Conservation (phyloP, 495 filamentous ascomycete genomes). For the Wilcoxina mikolae region DNA sequence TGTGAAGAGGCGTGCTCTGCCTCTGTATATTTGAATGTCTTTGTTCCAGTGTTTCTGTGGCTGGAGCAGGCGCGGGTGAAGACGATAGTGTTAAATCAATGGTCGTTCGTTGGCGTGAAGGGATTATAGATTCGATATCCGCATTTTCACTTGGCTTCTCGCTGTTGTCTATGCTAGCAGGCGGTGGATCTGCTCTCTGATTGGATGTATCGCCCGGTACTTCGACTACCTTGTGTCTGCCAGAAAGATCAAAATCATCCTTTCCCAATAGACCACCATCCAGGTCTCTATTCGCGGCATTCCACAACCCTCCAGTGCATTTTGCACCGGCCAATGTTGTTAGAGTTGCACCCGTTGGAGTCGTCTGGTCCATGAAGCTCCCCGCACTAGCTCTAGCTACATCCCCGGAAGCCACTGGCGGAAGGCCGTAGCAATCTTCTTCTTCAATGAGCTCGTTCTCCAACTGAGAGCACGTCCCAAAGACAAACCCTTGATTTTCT, state of each 20-base stretch:
- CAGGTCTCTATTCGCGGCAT: slow-evolving; percentile 48
- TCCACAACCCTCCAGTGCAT: slow-evolving; percentile 43
- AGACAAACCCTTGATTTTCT: background rate
- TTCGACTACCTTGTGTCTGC: too few relatives aligned
- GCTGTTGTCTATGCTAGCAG: too few relatives aligned
- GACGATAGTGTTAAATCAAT: background rate
- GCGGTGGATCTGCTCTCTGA: too few relatives aligned
- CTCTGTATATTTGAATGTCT: too few relatives aligned
- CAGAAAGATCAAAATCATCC: slow-evolving; percentile 44
- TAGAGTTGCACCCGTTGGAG: background rate
- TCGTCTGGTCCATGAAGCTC: too few relatives aligned
- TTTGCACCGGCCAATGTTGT: background rate
- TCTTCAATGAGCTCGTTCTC: background rate
- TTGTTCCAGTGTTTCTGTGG: too few relatives aligned
- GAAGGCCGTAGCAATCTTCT: background rate
- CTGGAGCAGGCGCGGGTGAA: background rate
- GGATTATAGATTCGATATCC: background rate
- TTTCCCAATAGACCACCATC: slow-evolving; percentile 46
- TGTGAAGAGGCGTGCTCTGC: too few relatives aligned
- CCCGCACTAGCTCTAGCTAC: too few relatives aligned
- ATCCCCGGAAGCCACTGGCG: too few relatives aligned
- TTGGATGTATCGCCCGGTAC: too few relatives aligned
- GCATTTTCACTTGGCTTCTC: too few relatives aligned
- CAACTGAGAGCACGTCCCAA: slow-evolving; percentile 1
- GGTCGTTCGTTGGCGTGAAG: background rate